A percentile compares a stretch with the other conserved stretches of the same genome.
phyloP scores from a whole-genome alignment of 257 asterid species.

The Lavandula angustifolia region DNA sequence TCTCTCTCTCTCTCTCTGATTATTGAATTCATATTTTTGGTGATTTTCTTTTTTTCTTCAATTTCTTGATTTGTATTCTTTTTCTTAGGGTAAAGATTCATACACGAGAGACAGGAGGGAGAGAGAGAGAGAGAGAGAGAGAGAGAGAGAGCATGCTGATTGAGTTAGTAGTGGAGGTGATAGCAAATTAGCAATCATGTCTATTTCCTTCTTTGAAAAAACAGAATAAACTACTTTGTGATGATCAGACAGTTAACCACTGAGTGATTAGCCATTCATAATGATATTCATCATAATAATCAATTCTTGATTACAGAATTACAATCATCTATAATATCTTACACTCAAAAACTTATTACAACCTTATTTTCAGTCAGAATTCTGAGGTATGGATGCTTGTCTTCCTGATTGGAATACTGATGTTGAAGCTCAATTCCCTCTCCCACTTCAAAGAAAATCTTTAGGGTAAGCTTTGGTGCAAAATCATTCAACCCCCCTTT shows the following conservation, averaged over 20 bases:
- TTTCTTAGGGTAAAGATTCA: slow-evolving; percentile 16
- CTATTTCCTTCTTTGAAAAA: slow-evolving; percentile 17
- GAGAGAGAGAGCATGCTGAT: not conserved
- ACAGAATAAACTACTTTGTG: slow-evolving; percentile 2
- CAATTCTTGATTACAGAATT: not conserved
- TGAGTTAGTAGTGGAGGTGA: slow-evolving; percentile 9
- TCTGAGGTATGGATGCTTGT: slow-evolving; percentile 53
- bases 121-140: not conserved
- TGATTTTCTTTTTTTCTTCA: not conserved
- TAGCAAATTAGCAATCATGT: slow-evolving; percentile 18
- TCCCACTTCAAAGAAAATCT: slow-evolving; percentile 47
- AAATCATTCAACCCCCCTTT: too few species aligned
- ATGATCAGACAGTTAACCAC: slow-evolving; percentile 9
- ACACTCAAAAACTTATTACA: not conserved
- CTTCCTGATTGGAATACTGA: slow-evolving; percentile 67
- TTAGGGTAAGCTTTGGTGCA: slow-evolving; percentile 45
- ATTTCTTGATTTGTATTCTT: slow-evolving; percentile 4
- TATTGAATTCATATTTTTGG: not conserved
- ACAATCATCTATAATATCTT: not conserved
- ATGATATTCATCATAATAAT: not conserved
- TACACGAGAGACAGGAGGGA: slow-evolving; percentile 26
- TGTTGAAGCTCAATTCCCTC: slow-evolving; percentile 42
- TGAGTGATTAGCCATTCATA: slow-evolving; percentile 11
- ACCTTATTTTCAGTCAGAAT: slow-evolving; percentile 3
- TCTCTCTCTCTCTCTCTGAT: slow-evolving; percentile 1